A percentile compares a stretch with the other conserved stretches of the same genome.
These are phyloP conservation scores for Uncinocarpus reesii DNA, from an alignment of 2,329 filamentous ascomycete genomes.

Conservation along the genomic window DNA sequence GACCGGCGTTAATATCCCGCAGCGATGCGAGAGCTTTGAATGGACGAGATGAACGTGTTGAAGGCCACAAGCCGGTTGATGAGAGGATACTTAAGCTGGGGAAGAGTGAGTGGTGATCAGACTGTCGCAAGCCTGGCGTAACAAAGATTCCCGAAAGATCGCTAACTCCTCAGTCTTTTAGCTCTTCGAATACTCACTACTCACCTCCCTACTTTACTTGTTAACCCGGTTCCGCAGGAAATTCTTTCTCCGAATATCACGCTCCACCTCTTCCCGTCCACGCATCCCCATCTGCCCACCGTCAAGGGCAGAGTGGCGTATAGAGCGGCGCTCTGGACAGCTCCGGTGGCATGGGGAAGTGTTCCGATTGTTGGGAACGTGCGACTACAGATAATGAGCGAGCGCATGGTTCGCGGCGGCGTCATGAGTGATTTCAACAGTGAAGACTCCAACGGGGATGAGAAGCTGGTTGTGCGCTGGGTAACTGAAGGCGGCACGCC, in stretches of 20 bases:
- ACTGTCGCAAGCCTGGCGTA: too few species aligned
- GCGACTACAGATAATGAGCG: slow-evolving; percentile 72
- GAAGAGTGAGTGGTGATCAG: slow-evolving; percentile 12
- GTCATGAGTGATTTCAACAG: slow-evolving; percentile 30
- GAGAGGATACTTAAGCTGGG: slow-evolving; percentile 16
- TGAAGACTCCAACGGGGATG: slow-evolving; percentile 38
- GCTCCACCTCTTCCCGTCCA: slow-evolving; percentile 55
- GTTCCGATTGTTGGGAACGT: slow-evolving; percentile 87
- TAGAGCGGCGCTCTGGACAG: slow-evolving; percentile 87
- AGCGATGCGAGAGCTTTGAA: slow-evolving; percentile 2
- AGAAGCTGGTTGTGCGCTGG: slow-evolving; percentile 89
- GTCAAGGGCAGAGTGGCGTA: slow-evolving; percentile 87
- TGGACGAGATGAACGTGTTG: neutral
- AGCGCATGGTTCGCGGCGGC: slow-evolving; percentile 65
- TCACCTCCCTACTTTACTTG: slow-evolving; percentile 50
- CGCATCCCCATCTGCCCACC: slow-evolving; percentile 61
- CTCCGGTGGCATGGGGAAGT: slow-evolving; percentile 88
- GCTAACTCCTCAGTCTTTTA: slow-evolving; percentile 22
- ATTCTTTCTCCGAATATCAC: slow-evolving; percentile 53
- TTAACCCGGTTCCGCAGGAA: slow-evolving; percentile 51
- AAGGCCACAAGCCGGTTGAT: slow-evolving; percentile 14
- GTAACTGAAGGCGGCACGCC: slow-evolving; percentile 45
- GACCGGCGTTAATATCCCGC: slow-evolving; percentile 9
- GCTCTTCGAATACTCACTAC: slow-evolving; percentile 53
- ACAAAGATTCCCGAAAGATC: neutral